phyloP scores from a whole-genome alignment of 1,284 basidiomycete genomes.

The Sutorius eximius region DNA sequence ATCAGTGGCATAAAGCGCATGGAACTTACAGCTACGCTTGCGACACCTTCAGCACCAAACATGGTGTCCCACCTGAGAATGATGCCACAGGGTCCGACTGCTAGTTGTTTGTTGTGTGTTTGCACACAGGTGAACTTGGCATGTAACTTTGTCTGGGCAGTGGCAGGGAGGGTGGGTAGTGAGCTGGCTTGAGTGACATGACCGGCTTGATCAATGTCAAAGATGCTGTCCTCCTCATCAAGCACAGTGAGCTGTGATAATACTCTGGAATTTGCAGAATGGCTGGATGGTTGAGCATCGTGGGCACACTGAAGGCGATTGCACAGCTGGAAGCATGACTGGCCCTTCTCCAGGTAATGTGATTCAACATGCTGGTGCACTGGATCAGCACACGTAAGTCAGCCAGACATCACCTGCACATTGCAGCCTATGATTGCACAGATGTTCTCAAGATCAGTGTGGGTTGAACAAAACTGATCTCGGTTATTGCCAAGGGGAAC shows the following conservation, averaged over 20 bases:
- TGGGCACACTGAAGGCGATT: neutral
- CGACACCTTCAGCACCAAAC: conserved; percentile 1
- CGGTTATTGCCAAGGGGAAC: neutral
- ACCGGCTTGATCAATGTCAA: neutral
- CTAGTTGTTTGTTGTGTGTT: neutral
- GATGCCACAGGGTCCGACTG: neutral
- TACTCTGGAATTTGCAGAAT: neutral
- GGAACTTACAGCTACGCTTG: conserved; percentile 2
- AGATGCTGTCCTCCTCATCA: neutral
- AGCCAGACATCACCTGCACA: accelerated
- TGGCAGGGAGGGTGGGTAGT: no score
- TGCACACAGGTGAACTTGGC: neutral
- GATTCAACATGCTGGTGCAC: neutral
- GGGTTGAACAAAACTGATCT: neutral
- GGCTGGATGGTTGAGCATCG: neutral
- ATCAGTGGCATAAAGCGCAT: neutral
- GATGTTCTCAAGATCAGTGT: neutral
- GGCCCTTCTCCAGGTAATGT: neutral
- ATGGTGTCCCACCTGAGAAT: neutral
- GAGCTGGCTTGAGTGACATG: neutral
- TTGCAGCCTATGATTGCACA: neutral
- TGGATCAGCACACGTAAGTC: neutral
- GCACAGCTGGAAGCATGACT: neutral
- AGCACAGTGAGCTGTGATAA: neutral
- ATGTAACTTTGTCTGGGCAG: neutral